These are phyloP conservation scores for Rhizopogon rudus DNA, from an alignment of 768 basidiomycete genomes.

Conservation along the genomic window DNA sequence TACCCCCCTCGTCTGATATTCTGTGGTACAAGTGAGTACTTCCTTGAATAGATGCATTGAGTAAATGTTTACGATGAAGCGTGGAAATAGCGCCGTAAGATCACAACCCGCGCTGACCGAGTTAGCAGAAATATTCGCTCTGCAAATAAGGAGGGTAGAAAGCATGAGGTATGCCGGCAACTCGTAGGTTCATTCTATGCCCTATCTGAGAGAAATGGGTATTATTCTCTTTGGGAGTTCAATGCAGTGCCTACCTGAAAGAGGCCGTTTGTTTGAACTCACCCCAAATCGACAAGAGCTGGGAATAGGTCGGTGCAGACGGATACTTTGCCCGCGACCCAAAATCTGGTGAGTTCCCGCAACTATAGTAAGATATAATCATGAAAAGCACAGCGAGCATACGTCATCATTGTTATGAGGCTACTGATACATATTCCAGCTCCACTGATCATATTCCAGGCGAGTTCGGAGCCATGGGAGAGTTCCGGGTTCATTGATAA, in stretches of 20 bases:
- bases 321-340: constrained; percentile 49
- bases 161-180: constrained; percentile 11
- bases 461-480: constrained; percentile 57
- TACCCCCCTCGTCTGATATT: constrained; percentile 79
- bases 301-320: constrained; percentile 49
- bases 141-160: background rate
- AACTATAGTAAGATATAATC: background rate
- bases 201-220: background rate
- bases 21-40: constrained; percentile 20
- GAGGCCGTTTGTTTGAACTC: constrained; percentile 29
- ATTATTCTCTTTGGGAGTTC: background rate
- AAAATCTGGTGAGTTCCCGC: constrained; percentile 61
- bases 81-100: constrained; percentile 66
- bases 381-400: constrained; percentile 16
- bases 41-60: background rate
- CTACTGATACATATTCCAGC: constrained; percentile 71
- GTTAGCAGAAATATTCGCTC: constrained; percentile 71
- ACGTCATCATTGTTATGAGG: constrained; percentile 66
- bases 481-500: constrained; percentile 52
- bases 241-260: constrained; percentile 37
- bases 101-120: constrained; percentile 75
- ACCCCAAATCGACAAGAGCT: constrained; percentile 60
- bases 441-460: constrained; percentile 63
- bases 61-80: constrained; percentile 47
- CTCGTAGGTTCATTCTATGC: background rate